Conservation (phyloP, 768 basidiomycete species). For the Auriculariales sp. region DNA sequence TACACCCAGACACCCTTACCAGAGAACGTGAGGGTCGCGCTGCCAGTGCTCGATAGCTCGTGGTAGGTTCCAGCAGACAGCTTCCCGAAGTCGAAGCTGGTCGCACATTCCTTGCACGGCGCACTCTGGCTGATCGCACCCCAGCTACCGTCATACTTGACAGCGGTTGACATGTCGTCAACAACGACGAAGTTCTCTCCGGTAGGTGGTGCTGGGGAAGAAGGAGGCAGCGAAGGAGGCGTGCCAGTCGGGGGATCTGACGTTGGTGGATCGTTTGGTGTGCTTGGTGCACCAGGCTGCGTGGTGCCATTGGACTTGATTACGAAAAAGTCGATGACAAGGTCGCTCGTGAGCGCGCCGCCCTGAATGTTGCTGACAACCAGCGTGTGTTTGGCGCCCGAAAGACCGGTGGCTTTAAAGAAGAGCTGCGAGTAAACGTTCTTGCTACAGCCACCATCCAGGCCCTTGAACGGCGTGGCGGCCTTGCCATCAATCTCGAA, state of each 20-base stretch:
- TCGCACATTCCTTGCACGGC: background rate
- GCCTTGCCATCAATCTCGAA: background rate
- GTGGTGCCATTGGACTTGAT: background rate
- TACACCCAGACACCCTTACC: background rate
- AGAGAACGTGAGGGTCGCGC: background rate
- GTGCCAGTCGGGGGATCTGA: background rate
- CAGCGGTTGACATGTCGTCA: background rate
- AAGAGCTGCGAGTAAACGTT: background rate
- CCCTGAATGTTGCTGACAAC: background rate
- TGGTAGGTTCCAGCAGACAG: background rate
- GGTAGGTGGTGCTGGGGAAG: background rate
- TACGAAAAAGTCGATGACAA: background rate
- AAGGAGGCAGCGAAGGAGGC: background rate
- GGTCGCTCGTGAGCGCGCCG: background rate
- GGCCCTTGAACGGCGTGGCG: too few relatives aligned
- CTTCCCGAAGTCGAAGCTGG: background rate
- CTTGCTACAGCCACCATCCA: background rate
- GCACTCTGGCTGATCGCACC: background rate
- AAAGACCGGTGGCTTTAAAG: background rate
- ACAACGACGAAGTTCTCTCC: background rate
- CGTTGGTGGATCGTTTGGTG: background rate
- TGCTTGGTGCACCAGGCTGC: background rate
- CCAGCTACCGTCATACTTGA: background rate
- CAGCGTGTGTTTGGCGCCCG: background rate
- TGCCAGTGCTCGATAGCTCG: background rate